Conservation (phyloP, 305 asterid species). For the Solanum hybrid region DNA sequence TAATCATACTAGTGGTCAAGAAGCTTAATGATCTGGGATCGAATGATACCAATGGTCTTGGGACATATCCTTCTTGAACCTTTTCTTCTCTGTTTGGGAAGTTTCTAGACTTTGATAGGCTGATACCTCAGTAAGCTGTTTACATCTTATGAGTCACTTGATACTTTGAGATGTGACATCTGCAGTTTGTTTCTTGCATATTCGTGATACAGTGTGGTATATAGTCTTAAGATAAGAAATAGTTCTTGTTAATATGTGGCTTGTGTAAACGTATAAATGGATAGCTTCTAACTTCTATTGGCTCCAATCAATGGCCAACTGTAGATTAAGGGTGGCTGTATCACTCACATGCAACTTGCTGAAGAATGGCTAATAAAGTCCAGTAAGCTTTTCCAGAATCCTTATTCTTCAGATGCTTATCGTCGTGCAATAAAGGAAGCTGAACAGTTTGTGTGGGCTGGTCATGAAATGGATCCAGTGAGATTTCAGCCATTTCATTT, state of each 20-base stretch:
- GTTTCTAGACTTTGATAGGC: background rate
- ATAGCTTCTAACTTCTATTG: background rate
- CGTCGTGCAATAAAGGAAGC: slow-evolving; percentile 62
- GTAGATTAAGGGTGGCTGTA: slow-evolving; percentile 64
- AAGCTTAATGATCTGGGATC: background rate
- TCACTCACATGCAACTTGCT: slow-evolving; percentile 63
- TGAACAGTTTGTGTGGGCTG: slow-evolving; percentile 93
- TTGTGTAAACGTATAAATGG: background rate
- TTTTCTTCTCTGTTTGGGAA: background rate
- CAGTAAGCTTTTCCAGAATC: slow-evolving; percentile 49
- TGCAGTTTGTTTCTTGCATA: background rate
- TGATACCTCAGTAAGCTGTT: background rate
- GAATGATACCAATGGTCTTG: background rate
- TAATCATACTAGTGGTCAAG: background rate
- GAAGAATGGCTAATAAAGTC: slow-evolving; percentile 69
- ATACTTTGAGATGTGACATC: slow-evolving; percentile 1
- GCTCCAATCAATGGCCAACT: background rate
- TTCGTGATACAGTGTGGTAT: background rate
- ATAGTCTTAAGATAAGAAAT: background rate
- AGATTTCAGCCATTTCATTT: slow-evolving; percentile 29
- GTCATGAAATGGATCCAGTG: slow-evolving; percentile 86
- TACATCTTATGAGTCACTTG: background rate
- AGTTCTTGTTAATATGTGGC: background rate
- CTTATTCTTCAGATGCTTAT: slow-evolving; percentile 58
- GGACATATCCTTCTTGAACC: background rate